Evolutionary conservation across 441 rosid species (phyloP).

Genomic region (Rhodomyrtus psidioides): DNA sequence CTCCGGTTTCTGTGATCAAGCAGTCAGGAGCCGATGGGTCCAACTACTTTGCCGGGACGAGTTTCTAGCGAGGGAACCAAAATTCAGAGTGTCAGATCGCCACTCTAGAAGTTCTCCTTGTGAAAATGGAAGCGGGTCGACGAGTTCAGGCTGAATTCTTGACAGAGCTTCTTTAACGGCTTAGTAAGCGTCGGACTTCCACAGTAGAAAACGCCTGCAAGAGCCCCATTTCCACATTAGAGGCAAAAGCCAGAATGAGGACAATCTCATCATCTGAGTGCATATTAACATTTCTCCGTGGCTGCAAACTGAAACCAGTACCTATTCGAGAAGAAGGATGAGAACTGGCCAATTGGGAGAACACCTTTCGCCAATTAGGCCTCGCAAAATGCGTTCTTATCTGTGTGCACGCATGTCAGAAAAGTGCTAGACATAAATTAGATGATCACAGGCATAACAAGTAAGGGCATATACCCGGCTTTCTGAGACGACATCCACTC

Average conservation of each 20-base stretch:
- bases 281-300: background rate
- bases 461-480: constrained; percentile 47
- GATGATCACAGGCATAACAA: background rate
- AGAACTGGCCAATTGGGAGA: constrained; percentile 36
- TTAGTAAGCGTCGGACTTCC: constrained; percentile 77
- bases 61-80: background rate
- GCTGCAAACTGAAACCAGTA: constrained; percentile 3
- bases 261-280: background rate
- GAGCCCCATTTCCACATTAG: background rate
- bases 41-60: background rate
- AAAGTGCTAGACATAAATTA: background rate
- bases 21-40: background rate
- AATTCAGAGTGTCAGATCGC: background rate
- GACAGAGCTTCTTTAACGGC: constrained; percentile 53
- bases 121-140: constrained; percentile 86
- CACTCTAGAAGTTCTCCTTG: constrained; percentile 76
- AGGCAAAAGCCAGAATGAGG: background rate
- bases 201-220: constrained; percentile 90
- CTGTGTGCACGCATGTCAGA: constrained; percentile 20
- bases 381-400: constrained; percentile 93
- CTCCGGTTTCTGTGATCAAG: background rate
- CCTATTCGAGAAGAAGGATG: constrained; percentile 69
- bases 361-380: constrained; percentile 93
- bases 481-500: constrained; percentile 83
- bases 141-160: constrained; percentile 69